Base-by-base conservation (phyloP, 345 rosid species). In the Turritis glabra region DNA sequence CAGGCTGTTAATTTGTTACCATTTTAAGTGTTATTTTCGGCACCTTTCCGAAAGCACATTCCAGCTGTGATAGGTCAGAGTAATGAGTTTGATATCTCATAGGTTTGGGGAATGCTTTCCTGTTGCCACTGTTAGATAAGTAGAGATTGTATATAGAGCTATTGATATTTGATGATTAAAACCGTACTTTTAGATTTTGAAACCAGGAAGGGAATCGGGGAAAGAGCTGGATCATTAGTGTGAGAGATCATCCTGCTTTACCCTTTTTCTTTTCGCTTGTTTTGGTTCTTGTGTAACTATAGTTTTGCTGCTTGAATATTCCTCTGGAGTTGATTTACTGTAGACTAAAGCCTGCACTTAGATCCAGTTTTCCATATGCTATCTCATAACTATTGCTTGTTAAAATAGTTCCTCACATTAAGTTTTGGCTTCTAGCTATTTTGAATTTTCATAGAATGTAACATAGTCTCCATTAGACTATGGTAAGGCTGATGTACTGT, bases 231-330 rank as follows among this genome's bases (percentile, higher is more conserved):
- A 17, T 71, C 38, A 35, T 47, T 38, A 5, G 38, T 2, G 11
- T 59, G 50, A 25, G 7, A 48, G 50, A 37, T 10, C 40, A 10
- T 35, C 13, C 40, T 60, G 68, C 22, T 71, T 60, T 12, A 50
- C 41, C 14, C 67, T 59, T 71, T 23, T n/a, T 6, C 27, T 5
- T 50, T 72, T 52, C 12, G 43, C 48, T 29, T 40, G 14, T 7
- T 38, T 43, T 26, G 25, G 7, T 8, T 50, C 60, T 8, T 35
- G 21, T 19, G 11, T 35, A 35, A 25, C 11, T 26, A 50, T 60
- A 40, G 54, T 30, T 40, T 62, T 72, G 44, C 62, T 62, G 44
- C 54, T 63, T 52, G 54, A 40, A 53, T 52, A 63, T 72, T 30
- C 19, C 17, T 27, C 22, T 7, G 3, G 25, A 40, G 57, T 38